phyloP scores from a whole-genome alignment of 2,329 filamentous ascomycete genomes.

The Apiospora kogelbergensis region DNA sequence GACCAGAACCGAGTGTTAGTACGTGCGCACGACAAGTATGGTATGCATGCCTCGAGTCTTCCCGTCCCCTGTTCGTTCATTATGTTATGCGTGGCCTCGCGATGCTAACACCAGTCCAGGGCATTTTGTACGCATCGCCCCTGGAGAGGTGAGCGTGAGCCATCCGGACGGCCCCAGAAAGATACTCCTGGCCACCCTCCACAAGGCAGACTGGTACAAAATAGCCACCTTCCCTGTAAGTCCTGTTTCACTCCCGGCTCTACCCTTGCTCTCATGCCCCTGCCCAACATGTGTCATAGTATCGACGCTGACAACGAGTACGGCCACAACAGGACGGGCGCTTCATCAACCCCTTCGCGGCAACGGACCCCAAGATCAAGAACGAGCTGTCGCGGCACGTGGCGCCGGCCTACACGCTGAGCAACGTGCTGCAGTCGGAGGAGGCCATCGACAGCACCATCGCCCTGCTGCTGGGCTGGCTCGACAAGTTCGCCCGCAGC shows the following conservation, averaged over 20 bases:
- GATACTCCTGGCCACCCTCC: constrained; percentile 33
- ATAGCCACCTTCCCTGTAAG: constrained; percentile 33
- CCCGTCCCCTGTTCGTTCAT: not conserved
- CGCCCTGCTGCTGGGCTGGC: constrained; percentile 17
- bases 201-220: constrained; percentile 35
- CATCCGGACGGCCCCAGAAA: constrained; percentile 39
- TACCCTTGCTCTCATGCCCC: not conserved
- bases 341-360: constrained; percentile 2
- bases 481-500: constrained; percentile 18
- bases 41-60: constrained; percentile 20
- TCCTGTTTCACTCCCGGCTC: too few species aligned
- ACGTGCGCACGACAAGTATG: constrained; percentile 37
- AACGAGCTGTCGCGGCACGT: constrained; percentile 33
- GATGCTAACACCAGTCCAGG: constrained; percentile 19
- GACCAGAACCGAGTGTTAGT: constrained; percentile 37
- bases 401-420: constrained; percentile 28
- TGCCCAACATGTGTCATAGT: not conserved
- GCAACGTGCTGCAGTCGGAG: constrained; percentile 27
- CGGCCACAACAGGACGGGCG: not conserved
- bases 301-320: not conserved
- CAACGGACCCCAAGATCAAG: constrained; percentile 30
- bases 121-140: constrained; percentile 41
- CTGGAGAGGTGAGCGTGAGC: constrained; percentile 43
- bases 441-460: constrained; percentile 17
- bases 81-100: not conserved